These are phyloP conservation scores for Fusarium anguioides DNA, from an alignment of 2,329 filamentous ascomycete genomes.

Conservation along the genomic window DNA sequence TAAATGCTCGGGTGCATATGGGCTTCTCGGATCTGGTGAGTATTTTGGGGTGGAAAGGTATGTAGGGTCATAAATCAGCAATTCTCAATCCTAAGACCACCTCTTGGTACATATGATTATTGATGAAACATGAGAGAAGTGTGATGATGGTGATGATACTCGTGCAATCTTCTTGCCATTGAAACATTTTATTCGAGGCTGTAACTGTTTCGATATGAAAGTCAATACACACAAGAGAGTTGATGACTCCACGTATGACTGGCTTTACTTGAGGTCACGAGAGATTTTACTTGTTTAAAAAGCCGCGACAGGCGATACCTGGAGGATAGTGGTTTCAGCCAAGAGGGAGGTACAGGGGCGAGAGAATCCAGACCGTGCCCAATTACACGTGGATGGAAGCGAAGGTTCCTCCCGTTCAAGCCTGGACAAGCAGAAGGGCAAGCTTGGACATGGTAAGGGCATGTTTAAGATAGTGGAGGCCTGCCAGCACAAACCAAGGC, in stretches of 20 bases:
- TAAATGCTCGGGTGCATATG: neutral
- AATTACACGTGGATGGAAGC: slow-evolving; percentile 6
- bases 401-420: slow-evolving; percentile 21
- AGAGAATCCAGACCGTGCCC: slow-evolving; percentile 13
- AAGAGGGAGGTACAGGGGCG: neutral
- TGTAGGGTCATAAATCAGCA: neutral
- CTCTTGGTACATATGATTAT: too few species aligned
- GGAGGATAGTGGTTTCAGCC: slow-evolving; percentile 29
- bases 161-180: neutral
- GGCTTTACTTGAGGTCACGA: slow-evolving; percentile 1
- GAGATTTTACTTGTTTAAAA: slow-evolving; percentile 1
- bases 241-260: slow-evolving; percentile 13
- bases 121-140: too few species aligned
- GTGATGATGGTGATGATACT: neutral
- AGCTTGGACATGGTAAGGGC: too few species aligned
- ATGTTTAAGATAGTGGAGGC: slow-evolving; percentile 6
- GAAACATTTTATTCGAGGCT: slow-evolving; percentile 16
- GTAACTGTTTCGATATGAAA: slow-evolving; percentile 18
- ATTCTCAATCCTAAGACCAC: neutral
- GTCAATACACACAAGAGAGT: neutral
- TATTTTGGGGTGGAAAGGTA: neutral
- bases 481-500: neutral
- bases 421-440: too few species aligned
- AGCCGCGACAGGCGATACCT: slow-evolving; percentile 13
- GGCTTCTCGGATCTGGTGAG: neutral